These are phyloP conservation scores for Candida freyschussii DNA, from an alignment of 1,139 yeast genomes.

Conservation along the genomic window DNA sequence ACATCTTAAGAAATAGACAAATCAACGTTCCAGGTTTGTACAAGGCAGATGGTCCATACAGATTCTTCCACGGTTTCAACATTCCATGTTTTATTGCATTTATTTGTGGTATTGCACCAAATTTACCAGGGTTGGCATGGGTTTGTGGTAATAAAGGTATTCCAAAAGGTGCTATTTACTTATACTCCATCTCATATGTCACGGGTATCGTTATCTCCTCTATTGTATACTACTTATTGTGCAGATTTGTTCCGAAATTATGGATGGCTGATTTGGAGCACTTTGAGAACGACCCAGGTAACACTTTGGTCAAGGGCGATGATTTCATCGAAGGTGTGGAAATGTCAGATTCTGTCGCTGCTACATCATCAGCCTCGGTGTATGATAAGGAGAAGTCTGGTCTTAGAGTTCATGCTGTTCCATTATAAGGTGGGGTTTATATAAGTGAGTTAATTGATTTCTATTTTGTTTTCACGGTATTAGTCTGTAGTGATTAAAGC, in stretches of 20 bases:
- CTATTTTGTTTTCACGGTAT: too few species aligned
- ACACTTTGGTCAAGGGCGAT: conserved; percentile 14
- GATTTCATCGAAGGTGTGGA: conserved; percentile 15
- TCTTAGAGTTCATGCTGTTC: conserved; percentile 1
- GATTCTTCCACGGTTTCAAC: conserved; percentile 30
- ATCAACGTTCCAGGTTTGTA: conserved; percentile 30
- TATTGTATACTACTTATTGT: conserved; percentile 23
- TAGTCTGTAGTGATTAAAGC: too few species aligned
- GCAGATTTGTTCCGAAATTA: conserved; percentile 17
- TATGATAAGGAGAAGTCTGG: too few species aligned
- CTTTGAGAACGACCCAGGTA: conserved; percentile 20
- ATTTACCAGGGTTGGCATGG: conserved; percentile 31
- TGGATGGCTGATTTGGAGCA: conserved; percentile 22
- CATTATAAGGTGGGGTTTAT: too few species aligned
- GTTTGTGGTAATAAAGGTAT: conserved; percentile 28
- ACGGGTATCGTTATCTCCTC: conserved; percentile 29
- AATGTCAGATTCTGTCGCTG: conserved; percentile 2
- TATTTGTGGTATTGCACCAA: conserved; percentile 30
- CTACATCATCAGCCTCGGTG: conserved; percentile 8
- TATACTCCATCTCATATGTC: conserved; percentile 33
- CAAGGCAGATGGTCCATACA: conserved; percentile 29
- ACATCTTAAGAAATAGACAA: conserved; percentile 27
- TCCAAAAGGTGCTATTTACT: conserved; percentile 27
- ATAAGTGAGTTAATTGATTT: too few species aligned
- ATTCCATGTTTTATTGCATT: conserved; percentile 33